Conservation (phyloP, 2,329 filamentous ascomycete genomes). For the Madurella mycetomatis region DNA sequence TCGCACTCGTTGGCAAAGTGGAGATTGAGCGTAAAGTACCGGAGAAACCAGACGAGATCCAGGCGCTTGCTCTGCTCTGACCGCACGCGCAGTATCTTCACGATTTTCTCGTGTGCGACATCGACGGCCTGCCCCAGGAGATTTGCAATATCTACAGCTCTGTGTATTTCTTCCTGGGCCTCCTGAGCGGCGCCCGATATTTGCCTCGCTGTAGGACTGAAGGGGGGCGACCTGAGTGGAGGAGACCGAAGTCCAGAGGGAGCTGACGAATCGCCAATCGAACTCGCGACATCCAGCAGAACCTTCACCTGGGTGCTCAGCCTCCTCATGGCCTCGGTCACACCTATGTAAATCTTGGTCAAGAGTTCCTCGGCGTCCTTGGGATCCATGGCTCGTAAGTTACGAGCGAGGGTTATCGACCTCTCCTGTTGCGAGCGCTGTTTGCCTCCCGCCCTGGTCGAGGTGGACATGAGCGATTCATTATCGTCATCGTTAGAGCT, state of each 20-base stretch:
- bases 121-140: constrained; percentile 77
- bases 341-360: constrained; percentile 75
- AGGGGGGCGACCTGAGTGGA: constrained; percentile 47
- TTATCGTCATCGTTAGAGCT: constrained; percentile 93
- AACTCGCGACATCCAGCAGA: constrained; percentile 87
- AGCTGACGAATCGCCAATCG: constrained; percentile 44
- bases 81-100: constrained; percentile 71
- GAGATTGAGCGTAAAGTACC: constrained; percentile 78
- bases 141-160: constrained; percentile 71
- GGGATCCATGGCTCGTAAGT: constrained; percentile 76
- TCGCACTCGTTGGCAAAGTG: constrained; percentile 85
- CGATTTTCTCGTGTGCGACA: constrained; percentile 70
- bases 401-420: constrained; percentile 80
- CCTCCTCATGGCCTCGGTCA: constrained; percentile 80
- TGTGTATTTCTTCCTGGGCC: constrained; percentile 70
- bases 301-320: constrained; percentile 90
- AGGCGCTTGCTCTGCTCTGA: constrained; percentile 68
- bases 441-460: constrained; percentile 66
- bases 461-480: constrained; percentile 81
- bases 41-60: constrained; percentile 65
- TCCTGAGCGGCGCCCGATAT: constrained; percentile 40
- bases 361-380: constrained; percentile 82
- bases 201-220: constrained; percentile 44
- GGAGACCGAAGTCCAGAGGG: constrained; percentile 43
- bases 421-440: constrained; percentile 79